Evolutionary conservation across 1,139 yeast species (phyloP), one percentile per base, ranked within the genome.

Genomic region (Maudiozyma humilis): DNA sequence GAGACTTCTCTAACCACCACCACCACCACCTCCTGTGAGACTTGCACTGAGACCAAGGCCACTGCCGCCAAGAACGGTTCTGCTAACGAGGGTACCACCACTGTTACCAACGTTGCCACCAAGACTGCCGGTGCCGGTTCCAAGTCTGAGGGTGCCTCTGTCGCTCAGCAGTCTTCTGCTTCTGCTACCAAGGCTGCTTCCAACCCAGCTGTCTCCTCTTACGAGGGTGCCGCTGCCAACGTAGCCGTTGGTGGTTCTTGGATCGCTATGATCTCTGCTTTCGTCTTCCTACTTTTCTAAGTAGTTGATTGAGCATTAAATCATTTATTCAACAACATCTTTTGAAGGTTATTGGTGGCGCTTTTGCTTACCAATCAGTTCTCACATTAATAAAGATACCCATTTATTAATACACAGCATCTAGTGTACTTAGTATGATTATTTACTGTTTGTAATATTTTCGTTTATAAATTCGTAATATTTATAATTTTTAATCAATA

Each of bases 181-280:
- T 19, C 29, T 23, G 32, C 38, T 23, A 36, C 38, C 18, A 20
- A 36, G 31, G 29, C 38, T 23, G 38, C 38, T 36, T 14, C 38
- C n/a, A n/a, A n/a, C n/a, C 38, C 38, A 35, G 38, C 25, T 35
- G 38, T n/a, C n/a, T n/a, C 36, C 23, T 2, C 36, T 32, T 16
- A 27, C 40, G 40, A 37, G 30, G 40, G 40, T 37, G 40, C 40
- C 17, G 40, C 40, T 25, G 25, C 40, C 29, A 37, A 37, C 40
- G 17, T 37, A 37, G 40, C 40, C 29, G 15, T n/a, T n/a, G n/a
- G 38, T n/a, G n/a, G 38, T 23, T 40, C 42, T 33, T 40, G 37
- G 38, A 33, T 40, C 38, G 42, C 42, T 33, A 40, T 40, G 42
- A 32, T 40, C 38, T 32, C 42, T 17, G 42, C 42, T 40, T 40